phyloP scores from a whole-genome alignment of 2,329 filamentous ascomycete genomes.

The Trichoderma sp. region DNA sequence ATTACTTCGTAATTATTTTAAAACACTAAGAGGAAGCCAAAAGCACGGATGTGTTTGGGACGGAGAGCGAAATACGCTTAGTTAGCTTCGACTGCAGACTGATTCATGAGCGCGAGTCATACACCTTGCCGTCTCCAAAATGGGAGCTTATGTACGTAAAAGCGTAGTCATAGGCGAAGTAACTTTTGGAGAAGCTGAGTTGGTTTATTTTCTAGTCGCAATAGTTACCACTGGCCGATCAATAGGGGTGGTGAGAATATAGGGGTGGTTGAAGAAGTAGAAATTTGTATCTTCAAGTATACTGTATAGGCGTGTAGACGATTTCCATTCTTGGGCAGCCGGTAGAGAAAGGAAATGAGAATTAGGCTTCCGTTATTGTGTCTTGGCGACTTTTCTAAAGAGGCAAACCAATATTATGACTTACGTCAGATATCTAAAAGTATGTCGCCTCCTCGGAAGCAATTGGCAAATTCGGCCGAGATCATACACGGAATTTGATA shows the following conservation, averaged over 20 bases:
- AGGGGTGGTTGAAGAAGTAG: not conserved
- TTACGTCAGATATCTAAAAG: not conserved
- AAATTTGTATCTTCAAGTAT: not conserved
- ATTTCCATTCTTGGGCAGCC: not conserved
- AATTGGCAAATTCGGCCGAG: not conserved
- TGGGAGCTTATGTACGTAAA: not conserved
- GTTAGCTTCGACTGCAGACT: not conserved
- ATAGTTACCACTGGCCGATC: not conserved
- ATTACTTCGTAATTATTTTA: not conserved
- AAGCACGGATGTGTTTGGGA: not conserved
- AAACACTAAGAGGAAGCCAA: slow-evolving; percentile 2
- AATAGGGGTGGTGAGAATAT: not conserved
- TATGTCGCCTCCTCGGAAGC: not conserved
- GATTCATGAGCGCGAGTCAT: slow-evolving; percentile 15
- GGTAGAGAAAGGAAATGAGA: not conserved
- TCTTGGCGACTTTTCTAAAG: not conserved
- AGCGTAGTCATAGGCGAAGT: not conserved
- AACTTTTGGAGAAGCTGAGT: not conserved
- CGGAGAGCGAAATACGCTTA: not conserved
- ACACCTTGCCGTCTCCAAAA: not conserved
- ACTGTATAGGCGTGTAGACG: not conserved
- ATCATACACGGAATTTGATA: not conserved
- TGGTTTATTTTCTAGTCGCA: not conserved
- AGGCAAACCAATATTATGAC: not conserved
- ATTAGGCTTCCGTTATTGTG: not conserved